Base-by-base conservation (phyloP, 2,329 filamentous ascomycete genomes). In the Knoxdaviesia capensis region DNA sequence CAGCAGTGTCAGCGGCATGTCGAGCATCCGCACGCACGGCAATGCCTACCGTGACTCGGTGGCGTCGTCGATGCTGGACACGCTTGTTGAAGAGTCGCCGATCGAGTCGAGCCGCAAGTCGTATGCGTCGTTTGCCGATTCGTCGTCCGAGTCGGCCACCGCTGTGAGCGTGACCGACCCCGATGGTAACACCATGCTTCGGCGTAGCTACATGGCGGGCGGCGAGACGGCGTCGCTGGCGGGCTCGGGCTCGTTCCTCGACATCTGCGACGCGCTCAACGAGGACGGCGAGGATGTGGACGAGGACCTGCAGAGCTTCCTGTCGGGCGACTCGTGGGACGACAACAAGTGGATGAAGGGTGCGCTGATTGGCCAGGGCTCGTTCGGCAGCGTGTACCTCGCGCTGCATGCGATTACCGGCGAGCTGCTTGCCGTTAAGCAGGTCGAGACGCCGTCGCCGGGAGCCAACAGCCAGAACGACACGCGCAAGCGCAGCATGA, bases 311-410 rank as follows among this genome's bases (percentile, higher is more conserved):
- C 76, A 80, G 51, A 87, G 87, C 54, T 94, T 94, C 66, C 68
- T 96, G 36, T 77, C 85, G 33, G 84, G 85, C 48, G 85, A 94
- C 55, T 92, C 85, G 6, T 96, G 90, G 77, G 87, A 92, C 49
- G 87, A 94, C 48, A 82, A 88, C 63, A 93, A 94, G 59, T 98
- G 92, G 83, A 96, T 98, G 86, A 94, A 96, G 65, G 90, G 90
- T 54, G 87, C 88, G 32, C 68, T 96, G 48, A 98, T 98, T 50
- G 90, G 90, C 32, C 86, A 94, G 60, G 90, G 90, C 48, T 94
- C 87, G 5, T 98, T 98, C 54, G 90, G 90, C 53, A 87, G 80
- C 51, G 90, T 98, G 42, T 98, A 92, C 60, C 71, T 98, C 40
- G 90, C 90, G 30, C 69, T 98, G 32, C 90, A 98, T 57, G 84